Conservation (phyloP, 805 yeast genomes). For the Wickerhamiella spandovensis region DNA sequence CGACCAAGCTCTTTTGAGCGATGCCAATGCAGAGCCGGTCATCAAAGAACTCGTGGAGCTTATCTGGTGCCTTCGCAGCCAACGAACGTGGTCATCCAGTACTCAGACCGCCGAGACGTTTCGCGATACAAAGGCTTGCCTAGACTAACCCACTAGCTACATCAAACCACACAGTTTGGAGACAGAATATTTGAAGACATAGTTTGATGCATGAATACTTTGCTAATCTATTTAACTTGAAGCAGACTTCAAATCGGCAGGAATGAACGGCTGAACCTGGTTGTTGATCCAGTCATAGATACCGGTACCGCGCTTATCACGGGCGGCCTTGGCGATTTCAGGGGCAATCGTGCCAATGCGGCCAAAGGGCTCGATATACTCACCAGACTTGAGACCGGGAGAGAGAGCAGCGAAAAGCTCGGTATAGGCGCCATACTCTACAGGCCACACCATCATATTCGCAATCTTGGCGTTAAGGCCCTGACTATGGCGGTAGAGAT, state of each 20-base stretch:
- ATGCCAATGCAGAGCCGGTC: background rate
- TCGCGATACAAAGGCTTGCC: too few species aligned
- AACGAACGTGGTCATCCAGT: background rate
- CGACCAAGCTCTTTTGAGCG: background rate
- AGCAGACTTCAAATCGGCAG: background rate
- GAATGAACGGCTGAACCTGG: background rate
- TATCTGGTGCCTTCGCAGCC: background rate
- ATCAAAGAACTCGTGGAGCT: background rate
- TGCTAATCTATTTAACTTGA: background rate
- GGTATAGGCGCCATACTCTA: slow-evolving; percentile 32
- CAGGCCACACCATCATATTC: slow-evolving; percentile 9
- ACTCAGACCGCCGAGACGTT: background rate
- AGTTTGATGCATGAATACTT: too few species aligned
- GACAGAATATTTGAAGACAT: too few species aligned
- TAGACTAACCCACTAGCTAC: too few species aligned
- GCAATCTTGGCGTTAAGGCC: background rate
- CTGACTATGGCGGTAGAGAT: slow-evolving; percentile 22
- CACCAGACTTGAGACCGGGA: slow-evolving; percentile 28
- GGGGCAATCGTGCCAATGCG: slow-evolving; percentile 25
- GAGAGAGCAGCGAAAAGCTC: slow-evolving; percentile 32
- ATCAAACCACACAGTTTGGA: too few species aligned
- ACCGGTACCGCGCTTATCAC: slow-evolving; percentile 15
- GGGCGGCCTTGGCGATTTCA: slow-evolving; percentile 26
- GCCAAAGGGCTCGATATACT: slow-evolving; percentile 33
- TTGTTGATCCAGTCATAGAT: background rate